Base-by-base conservation (phyloP, 441 rosid genomes). In the Corymbia citriodora region DNA sequence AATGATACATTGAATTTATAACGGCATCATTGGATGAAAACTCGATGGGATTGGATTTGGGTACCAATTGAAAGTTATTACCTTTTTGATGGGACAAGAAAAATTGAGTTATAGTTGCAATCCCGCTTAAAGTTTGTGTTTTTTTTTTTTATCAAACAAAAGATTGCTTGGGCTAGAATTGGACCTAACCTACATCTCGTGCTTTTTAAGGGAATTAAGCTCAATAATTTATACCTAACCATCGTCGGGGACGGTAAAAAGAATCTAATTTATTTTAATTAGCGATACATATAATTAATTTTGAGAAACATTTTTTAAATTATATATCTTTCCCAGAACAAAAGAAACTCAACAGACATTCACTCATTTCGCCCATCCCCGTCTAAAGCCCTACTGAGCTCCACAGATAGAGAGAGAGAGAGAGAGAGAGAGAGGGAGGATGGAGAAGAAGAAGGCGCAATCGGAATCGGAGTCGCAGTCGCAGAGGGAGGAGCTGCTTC, bases 401-500 rank as follows among this genome's bases (percentile, higher is more conserved):
- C 23, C 10, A 25, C 29, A 25, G 7, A 10, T 8, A 65, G 3
- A 3, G 6, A 2, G 12, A 16, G 23, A 13, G 17, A 7, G 31
- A 61, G 31, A 10, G 15, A 10, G n/a, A 5, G n/a, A 25, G 65
- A 59, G 65, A 59, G 68, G 11, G 68, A 23, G 7, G 23, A 97
- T 97, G 99, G 98, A 95, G 88, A 96, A 94, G 96, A 93, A 92
- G 92, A 95, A 92, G 91, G 91, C 94, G 92, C 88, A 91, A 68
- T 31, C 45, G 45, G 6, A 40, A 40, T 40, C 45, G 45, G 45
- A 40, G 45, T 2, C 94, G 92, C 90, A 91, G 79, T 36, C 95
- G 53, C 86, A 94, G 31, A 45, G 94, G 6, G 93, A 92, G 40
- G 94, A 93, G 50, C 92, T 98, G 89, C 93, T 96, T 61, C 89